Percentiles rank a stretch among this genome's conserved stretches.
phyloP scores from a whole-genome alignment of 495 filamentous ascomycete genomes.

The Coniosporium apollinis region DNA sequence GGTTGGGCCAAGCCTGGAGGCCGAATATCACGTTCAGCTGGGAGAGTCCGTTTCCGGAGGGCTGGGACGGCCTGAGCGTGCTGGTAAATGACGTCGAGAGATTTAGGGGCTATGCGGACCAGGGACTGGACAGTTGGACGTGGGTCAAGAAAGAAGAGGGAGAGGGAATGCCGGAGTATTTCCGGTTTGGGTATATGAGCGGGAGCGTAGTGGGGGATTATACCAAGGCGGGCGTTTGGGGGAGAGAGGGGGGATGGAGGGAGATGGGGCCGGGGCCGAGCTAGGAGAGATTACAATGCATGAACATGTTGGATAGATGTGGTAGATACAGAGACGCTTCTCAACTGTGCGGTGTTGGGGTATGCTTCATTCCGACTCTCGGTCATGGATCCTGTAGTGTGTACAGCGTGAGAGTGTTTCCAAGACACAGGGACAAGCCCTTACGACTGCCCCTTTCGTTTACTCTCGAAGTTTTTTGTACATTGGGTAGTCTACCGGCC shows the following conservation, averaged over 20 bases:
- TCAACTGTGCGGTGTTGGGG: too few species aligned
- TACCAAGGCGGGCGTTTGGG: conserved; percentile 68
- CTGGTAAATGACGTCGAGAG: conserved; percentile 91
- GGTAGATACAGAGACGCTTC: too few species aligned
- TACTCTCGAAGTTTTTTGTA: too few species aligned
- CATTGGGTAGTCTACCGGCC: too few species aligned
- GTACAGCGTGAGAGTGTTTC: too few species aligned
- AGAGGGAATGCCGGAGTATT: conserved; percentile 45
- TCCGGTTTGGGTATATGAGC: conserved; percentile 66
- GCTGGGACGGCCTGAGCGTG: conserved; percentile 65
- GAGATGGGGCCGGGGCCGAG: conserved; percentile 30
- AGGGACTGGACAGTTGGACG: conserved; percentile 8
- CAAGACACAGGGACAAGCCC: too few species aligned
- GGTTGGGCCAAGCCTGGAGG: too few species aligned
- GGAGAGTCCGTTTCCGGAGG: conserved; percentile 25
- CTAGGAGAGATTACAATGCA: neutral
- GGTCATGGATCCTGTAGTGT: too few species aligned
- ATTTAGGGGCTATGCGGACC: conserved; percentile 27
- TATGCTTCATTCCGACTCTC: too few species aligned
- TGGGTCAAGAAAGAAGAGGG: conserved; percentile 12
- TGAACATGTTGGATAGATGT: neutral
- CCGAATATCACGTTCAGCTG: conserved; percentile 42
- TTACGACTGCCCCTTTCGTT: too few species aligned
- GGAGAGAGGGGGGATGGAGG: conserved; percentile 49
- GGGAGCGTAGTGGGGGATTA: conserved; percentile 57